Evolutionary conservation across 306 rosid species (phyloP).

Genomic region (Corylus americana): DNA sequence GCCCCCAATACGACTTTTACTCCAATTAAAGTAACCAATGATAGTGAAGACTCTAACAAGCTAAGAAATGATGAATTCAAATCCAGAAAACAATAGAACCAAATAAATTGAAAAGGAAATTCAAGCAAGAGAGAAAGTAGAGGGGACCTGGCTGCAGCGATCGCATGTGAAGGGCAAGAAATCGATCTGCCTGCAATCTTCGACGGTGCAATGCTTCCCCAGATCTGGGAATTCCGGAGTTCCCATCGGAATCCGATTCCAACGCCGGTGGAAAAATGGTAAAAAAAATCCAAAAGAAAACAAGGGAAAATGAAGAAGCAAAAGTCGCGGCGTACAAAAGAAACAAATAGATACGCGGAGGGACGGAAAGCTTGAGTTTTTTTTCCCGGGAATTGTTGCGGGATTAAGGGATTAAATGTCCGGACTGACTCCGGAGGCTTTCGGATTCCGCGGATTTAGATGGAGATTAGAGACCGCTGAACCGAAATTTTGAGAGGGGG

Average conservation of each 20-base stretch:
- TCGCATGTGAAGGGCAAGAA: slow-evolving; percentile 96
- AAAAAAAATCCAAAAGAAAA: neutral
- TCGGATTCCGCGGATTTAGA: slow-evolving; percentile 15
- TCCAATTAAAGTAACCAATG: neutral
- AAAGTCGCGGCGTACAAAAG: neutral
- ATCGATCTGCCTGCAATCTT: slow-evolving; percentile 74
- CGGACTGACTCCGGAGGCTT: neutral
- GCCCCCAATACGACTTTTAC: neutral
- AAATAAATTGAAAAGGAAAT: neutral
- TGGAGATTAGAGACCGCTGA: neutral
- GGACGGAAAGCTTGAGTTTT: neutral
- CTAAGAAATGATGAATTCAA: neutral
- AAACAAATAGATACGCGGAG: neutral
- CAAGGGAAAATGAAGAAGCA: neutral
- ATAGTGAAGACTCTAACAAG: neutral
- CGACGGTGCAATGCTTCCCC: slow-evolving; percentile 76
- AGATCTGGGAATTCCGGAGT: slow-evolving; percentile 93
- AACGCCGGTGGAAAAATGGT: neutral
- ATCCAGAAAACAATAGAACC: neutral
- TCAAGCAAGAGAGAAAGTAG: neutral
- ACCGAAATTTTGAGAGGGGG: neutral
- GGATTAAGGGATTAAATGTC: neutral
- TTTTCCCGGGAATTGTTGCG: neutral
- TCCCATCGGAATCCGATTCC: slow-evolving; percentile 51
- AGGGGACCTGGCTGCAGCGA: slow-evolving; percentile 66